Evolutionary conservation across 805 yeast genomes (phyloP).

Genomic region (Myxozyma mucilagina): DNA sequence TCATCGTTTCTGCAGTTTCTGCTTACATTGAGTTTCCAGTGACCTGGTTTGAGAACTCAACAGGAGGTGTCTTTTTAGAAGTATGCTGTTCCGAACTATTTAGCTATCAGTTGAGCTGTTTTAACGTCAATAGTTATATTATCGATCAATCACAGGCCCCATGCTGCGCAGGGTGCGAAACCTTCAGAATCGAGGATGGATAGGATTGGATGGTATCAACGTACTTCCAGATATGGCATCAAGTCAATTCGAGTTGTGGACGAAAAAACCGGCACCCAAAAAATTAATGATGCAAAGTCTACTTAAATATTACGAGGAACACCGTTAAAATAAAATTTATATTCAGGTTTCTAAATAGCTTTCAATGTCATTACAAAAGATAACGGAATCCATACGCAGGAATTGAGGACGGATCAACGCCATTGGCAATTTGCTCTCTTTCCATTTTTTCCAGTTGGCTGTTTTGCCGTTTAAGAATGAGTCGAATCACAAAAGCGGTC

Average conservation of each 20-base stretch:
- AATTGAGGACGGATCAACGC: neutral
- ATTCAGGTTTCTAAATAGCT: neutral
- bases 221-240: conserved; percentile 18
- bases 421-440: conserved; percentile 3
- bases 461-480: conserved; percentile 15
- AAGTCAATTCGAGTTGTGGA: conserved; percentile 19
- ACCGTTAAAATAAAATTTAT: neutral
- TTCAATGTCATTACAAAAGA: neutral
- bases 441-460: conserved; percentile 19
- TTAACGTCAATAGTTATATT: conserved; percentile 1
- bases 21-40: conserved; percentile 13
- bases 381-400: conserved; percentile 16
- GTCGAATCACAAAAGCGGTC: conserved; percentile 9
- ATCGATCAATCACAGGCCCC: conserved; percentile 3
- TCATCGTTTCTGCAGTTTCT: conserved; percentile 9
- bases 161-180: conserved; percentile 1
- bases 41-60: conserved; percentile 7
- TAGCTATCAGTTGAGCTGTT: neutral
- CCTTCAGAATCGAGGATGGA: conserved; percentile 13
- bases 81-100: neutral
- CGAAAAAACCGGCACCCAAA: conserved; percentile 17
- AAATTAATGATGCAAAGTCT: conserved; percentile 9
- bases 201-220: conserved; percentile 12
- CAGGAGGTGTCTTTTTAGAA: conserved; percentile 19
- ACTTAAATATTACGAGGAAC: conserved; percentile 12